phyloP scores from a whole-genome alignment of 2,329 filamentous ascomycete species.

The Colletotrichum cereale region DNA sequence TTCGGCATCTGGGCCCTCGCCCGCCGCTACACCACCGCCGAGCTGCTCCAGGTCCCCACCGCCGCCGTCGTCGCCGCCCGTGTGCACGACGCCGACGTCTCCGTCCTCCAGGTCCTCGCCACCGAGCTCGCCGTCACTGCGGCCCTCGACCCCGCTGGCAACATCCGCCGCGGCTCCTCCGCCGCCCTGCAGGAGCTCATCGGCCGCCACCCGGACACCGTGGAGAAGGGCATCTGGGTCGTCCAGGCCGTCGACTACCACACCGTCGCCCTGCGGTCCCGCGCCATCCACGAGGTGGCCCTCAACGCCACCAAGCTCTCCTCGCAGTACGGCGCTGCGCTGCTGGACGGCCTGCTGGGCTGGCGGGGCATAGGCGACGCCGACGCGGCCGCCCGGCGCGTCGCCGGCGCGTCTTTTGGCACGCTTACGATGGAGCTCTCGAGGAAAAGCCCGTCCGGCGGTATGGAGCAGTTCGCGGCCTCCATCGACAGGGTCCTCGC shows the following conservation, averaged over 20 bases:
- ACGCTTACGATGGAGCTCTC: conserved; percentile 61
- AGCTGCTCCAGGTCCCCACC: conserved; percentile 75
- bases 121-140: conserved; percentile 85
- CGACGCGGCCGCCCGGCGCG: conserved; percentile 79
- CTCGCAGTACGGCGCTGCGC: conserved; percentile 75
- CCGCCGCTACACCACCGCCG: conserved; percentile 84
- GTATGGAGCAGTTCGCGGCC: conserved; percentile 47
- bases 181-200: conserved; percentile 95
- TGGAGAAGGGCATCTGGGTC: conserved; percentile 83
- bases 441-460: conserved; percentile 24
- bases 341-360: conserved; percentile 78
- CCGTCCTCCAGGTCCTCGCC: conserved; percentile 81
- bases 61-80: conserved; percentile 58
- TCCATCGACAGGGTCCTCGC: conserved; percentile 58
- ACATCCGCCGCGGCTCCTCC: conserved; percentile 92
- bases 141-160: conserved; percentile 89
- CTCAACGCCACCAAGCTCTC: conserved; percentile 76
- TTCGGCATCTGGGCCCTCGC: conserved; percentile 96
- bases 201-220: conserved; percentile 88
- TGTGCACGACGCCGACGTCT: conserved; percentile 52
- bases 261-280: conserved; percentile 86
- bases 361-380: conserved; percentile 92
- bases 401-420: conserved; percentile 79
- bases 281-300: conserved; percentile 84
- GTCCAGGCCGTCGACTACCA: conserved; percentile 96